Conservation (phyloP, 345 rosid genomes). For the Anastatica hierochuntica region DNA sequence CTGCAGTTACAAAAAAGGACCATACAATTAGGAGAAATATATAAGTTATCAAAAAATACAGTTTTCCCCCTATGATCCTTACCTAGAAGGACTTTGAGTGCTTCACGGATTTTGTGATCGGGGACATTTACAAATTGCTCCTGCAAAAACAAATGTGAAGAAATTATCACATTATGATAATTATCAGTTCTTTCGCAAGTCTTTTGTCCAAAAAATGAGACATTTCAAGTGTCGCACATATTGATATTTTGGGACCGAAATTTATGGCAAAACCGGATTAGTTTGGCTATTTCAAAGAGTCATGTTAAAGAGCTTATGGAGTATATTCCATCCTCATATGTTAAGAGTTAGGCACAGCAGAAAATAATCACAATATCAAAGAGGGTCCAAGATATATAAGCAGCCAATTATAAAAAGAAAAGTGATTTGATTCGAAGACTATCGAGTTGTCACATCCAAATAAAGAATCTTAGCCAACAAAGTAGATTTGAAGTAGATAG, state of each 20-base stretch:
- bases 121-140: constrained; percentile 77
- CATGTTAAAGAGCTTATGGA: background rate
- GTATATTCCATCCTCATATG: background rate
- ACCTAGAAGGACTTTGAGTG: constrained; percentile 80
- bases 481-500: too few species aligned
- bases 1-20: too few species aligned
- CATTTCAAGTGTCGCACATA: too few species aligned
- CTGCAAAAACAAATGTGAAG: constrained; percentile 33
- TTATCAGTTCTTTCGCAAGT: background rate
- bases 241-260: too few species aligned
- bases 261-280: background rate
- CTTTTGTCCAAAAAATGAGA: background rate
- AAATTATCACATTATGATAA: too few species aligned
- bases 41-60: background rate
- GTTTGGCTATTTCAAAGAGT: constrained; percentile 5
- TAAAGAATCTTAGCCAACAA: constrained; percentile 14
- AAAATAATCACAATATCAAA: too few species aligned
- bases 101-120: constrained; percentile 71
- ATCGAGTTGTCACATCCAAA: constrained; percentile 16
- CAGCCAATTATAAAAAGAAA: constrained; percentile 5
- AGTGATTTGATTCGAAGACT: constrained; percentile 17
- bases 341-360: background rate
- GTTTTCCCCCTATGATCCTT: constrained; percentile 15
- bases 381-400: constrained; percentile 15
- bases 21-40: background rate